phyloP scores from a whole-genome alignment of 139 green algal species.

The Volvox reticuliferus region DNA sequence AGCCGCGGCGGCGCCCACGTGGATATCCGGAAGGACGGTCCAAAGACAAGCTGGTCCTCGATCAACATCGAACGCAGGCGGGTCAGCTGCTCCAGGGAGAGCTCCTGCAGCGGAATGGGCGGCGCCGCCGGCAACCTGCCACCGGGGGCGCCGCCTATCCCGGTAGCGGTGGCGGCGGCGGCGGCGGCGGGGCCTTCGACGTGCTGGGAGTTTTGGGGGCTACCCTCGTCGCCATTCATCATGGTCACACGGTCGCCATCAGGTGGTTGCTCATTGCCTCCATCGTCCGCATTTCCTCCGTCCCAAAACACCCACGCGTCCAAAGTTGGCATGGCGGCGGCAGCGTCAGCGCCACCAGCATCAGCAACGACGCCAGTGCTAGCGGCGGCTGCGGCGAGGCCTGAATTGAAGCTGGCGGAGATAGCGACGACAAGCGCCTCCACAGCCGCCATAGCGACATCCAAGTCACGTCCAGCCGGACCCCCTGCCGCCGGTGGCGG shows the following conservation, averaged over 20 bases:
- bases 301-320: neutral
- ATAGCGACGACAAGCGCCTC: neutral
- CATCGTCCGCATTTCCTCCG: neutral
- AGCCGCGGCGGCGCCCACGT: neutral
- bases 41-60: neutral
- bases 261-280: neutral
- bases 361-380: neutral
- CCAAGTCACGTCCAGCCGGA: neutral
- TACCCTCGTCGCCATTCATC: neutral
- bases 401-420: neutral
- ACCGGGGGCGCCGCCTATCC: neutral
- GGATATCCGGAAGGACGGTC: neutral
- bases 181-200: neutral
- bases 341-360: neutral
- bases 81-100: neutral
- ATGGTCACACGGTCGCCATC: neutral
- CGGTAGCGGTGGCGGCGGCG: neutral
- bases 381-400: neutral
- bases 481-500: neutral
- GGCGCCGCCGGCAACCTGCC: neutral
- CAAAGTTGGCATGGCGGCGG: neutral
- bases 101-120: neutral
- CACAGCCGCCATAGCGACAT: too few species aligned
- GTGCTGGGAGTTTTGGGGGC: too few species aligned
- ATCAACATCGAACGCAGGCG: neutral